Evolutionary conservation across 1,284 basidiomycete genomes (phyloP), one percentile per base, ranked within the genome.

Genomic region (Tylopilus sp.): DNA sequence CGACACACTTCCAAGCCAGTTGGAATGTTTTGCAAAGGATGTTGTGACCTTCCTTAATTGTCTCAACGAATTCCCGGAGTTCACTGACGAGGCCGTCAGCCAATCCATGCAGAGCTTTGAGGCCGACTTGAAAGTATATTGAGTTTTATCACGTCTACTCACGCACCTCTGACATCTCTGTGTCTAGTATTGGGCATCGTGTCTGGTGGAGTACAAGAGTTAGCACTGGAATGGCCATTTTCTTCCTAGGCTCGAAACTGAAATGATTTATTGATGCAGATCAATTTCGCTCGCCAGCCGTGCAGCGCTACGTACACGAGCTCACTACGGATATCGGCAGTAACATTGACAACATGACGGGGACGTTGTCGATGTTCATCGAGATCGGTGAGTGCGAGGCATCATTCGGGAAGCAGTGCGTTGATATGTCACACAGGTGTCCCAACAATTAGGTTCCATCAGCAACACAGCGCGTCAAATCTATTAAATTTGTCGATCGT

Each of bases 371-470:
- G 37, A 81, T 85, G 67, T 88, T 88, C 76, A 83, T 87, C 58
- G 85, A 88, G 73, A 85, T 87, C 71, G 85, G 86, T 86, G 58
- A 73, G 83, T 79, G 67, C 64, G 69, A 72, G 64, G 65, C 50
- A 29, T 65, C 66, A 62, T 69, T 56, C n/a, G 56, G 39, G 62
- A 74, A 53, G 65, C 70, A 58, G 65, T 74, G 64, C 68, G 48
- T 56, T 69, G 75, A 79, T 72, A 77, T 70, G 57, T 71, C 72
- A 64, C 63, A 64, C 70, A 88, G 87, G 87, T 75, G 84, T 90
- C 29, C 87, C 88, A 45, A 87, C 87, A 23, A 89, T 89, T 72
- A 84, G 86, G 39, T 88, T 87, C 68, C 85, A 87, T 57, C 88
- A 89, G 71, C 83, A 85, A 70, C 87, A 88, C 61, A 84, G 83